Conservation (phyloP, 2,329 filamentous ascomycete genomes). For the Colletotrichum incanum region DNA sequence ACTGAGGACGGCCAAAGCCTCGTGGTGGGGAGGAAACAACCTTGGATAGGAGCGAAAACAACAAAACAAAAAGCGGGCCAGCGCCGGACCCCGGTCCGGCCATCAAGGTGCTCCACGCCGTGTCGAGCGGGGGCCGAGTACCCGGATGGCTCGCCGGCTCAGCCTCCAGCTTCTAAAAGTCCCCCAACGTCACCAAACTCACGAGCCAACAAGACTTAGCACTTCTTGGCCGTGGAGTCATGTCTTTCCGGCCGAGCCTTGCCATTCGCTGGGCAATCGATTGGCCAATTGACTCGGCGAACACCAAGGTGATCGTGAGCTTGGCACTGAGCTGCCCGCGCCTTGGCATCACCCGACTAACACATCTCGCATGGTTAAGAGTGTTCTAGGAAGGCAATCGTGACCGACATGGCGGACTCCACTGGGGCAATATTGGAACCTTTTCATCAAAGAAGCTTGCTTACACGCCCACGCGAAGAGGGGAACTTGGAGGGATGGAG, state of each 20-base stretch:
- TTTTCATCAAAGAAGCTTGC: conserved; percentile 28
- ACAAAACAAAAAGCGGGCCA: conserved; percentile 33
- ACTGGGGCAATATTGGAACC: conserved; percentile 14
- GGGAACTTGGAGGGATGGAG: conserved; percentile 5
- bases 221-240: conserved; percentile 41
- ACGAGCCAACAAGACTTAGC: conserved; percentile 34
- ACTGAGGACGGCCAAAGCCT: no score
- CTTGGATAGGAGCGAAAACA: background rate
- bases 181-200: conserved; percentile 21
- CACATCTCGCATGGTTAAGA: conserved; percentile 27
- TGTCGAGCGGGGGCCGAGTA: conserved; percentile 34
- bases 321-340: conserved; percentile 35
- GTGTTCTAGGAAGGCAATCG: conserved; percentile 15
- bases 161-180: conserved; percentile 16
- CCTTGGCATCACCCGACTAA: conserved; percentile 40
- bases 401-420: conserved; percentile 27
- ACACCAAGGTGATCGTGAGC: conserved; percentile 33
- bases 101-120: conserved; percentile 34
- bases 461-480: conserved; percentile 6
- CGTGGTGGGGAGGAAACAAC: no score
- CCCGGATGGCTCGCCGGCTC: conserved; percentile 37
- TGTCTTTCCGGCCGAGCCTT: conserved; percentile 13
- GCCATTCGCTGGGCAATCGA: background rate
- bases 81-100: conserved; percentile 33
- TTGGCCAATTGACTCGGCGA: conserved; percentile 14